Percentiles rank a stretch among this genome's conserved stretches.
Evolutionary conservation across 2,329 filamentous ascomycete genomes (phyloP).

Genomic region (Trichoderma lentiforme): DNA sequence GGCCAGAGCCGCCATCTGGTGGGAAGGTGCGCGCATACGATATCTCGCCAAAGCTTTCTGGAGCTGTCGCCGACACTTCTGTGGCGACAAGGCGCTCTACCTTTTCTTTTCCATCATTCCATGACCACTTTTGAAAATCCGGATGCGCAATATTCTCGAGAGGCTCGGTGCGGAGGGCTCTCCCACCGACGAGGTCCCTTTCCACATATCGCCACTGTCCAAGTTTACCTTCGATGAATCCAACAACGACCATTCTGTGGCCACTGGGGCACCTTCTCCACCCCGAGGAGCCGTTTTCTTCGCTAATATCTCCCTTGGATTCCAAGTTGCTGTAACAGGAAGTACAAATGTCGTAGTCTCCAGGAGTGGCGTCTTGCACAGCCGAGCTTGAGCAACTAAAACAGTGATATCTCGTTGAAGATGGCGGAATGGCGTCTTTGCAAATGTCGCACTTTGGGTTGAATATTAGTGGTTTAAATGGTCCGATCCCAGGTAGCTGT

Average conservation of each 20-base stretch:
- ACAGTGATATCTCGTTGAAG: slow-evolving; percentile 74
- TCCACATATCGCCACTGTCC: slow-evolving; percentile 67
- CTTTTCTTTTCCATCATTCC: slow-evolving; percentile 42
- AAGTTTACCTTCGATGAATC: slow-evolving; percentile 66
- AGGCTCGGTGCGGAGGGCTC: slow-evolving; percentile 60
- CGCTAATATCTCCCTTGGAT: slow-evolving; percentile 60
- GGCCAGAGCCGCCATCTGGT: slow-evolving; percentile 70
- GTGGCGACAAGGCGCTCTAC: slow-evolving; percentile 48
- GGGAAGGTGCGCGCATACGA: slow-evolving; percentile 52
- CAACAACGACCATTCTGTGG: slow-evolving; percentile 80
- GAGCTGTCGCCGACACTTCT: slow-evolving; percentile 48
- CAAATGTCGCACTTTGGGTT: slow-evolving; percentile 78
- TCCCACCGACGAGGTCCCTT: slow-evolving; percentile 74
- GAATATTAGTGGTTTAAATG: slow-evolving; percentile 68
- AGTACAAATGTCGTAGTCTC: slow-evolving; percentile 85
- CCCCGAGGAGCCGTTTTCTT: slow-evolving; percentile 72
- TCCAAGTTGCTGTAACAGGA: slow-evolving; percentile 72
- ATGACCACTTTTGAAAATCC: slow-evolving; percentile 50
- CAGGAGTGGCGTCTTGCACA: slow-evolving; percentile 47
- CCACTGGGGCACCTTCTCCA: slow-evolving; percentile 80
- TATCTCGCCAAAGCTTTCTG: slow-evolving; percentile 29
- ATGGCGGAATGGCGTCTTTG: slow-evolving; percentile 66
- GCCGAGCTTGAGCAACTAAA: slow-evolving; percentile 61
- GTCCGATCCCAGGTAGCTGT: slow-evolving; percentile 44
- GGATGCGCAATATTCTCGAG: slow-evolving; percentile 36